Conservation (phyloP, 2,329 filamentous ascomycete genomes). For the Pyrenochaeta sp. region DNA sequence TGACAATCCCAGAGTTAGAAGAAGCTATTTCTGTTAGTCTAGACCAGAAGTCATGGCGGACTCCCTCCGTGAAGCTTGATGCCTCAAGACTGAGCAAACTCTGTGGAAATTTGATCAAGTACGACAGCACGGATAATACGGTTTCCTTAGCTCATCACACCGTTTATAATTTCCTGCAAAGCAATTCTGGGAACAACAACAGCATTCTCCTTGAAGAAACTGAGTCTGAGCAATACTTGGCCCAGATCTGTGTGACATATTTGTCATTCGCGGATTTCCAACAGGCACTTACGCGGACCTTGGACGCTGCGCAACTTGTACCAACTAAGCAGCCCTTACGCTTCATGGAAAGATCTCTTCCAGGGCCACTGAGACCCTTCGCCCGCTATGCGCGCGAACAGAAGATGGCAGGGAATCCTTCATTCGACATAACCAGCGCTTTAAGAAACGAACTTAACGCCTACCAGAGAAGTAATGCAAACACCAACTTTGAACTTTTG, state of each 20-base stretch:
- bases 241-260: conserved; percentile 24
- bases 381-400: no score
- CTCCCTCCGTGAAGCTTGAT: conserved; percentile 13
- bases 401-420: conserved; percentile 7
- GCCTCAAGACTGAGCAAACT: conserved; percentile 16
- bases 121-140: conserved; percentile 14
- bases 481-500: conserved; percentile 18
- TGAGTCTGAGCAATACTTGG: conserved; percentile 20
- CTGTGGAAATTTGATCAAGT: conserved; percentile 24
- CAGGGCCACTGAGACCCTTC: no score
- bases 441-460: conserved; percentile 18
- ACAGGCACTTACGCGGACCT: conserved; percentile 20
- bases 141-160: conserved; percentile 24
- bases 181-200: conserved; percentile 4
- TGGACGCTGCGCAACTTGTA: conserved; percentile 18
- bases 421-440: conserved; percentile 16
- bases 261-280: conserved; percentile 26
- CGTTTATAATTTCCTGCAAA: conserved; percentile 18
- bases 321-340: conserved; percentile 8
- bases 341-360: no score
- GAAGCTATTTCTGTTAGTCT: conserved; percentile 20
- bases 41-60: conserved; percentile 23
- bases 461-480: conserved; percentile 14
- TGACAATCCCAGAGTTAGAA: conserved; percentile 24
- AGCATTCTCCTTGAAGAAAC: conserved; percentile 15